These are phyloP conservation scores for Sanguinoderma infundibulare DNA, from an alignment of 1,284 basidiomycete species.

Conservation along the genomic window DNA sequence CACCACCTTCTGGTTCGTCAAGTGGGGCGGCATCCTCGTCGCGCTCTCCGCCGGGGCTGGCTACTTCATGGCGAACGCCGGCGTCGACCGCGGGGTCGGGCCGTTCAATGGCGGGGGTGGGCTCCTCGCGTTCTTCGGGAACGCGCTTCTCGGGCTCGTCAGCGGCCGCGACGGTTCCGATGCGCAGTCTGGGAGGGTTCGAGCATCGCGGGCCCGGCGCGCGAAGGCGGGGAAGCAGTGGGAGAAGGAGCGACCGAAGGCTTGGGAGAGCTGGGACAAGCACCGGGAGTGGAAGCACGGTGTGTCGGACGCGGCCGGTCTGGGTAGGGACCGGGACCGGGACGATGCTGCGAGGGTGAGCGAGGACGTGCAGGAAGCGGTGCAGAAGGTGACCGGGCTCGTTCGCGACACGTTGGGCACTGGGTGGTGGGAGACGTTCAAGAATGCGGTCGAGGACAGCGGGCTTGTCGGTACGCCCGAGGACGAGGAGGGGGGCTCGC, in stretches of 20 bases:
- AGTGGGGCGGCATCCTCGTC: conserved; percentile 71
- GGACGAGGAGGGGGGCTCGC: conserved; percentile 4
- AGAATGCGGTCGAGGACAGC: conserved; percentile 30
- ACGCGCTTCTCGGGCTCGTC: conserved; percentile 47
- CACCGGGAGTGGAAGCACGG: conserved; percentile 65
- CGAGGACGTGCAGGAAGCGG: conserved; percentile 44
- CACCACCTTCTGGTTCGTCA: conserved; percentile 67
- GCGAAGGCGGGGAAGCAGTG: conserved; percentile 20
- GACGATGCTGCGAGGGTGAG: conserved; percentile 31
- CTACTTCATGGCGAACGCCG: conserved; percentile 47
- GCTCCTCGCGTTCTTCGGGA: conserved; percentile 44
- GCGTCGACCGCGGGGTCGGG: conserved; percentile 36
- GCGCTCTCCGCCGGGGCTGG: conserved; percentile 53
- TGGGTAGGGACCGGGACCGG: too few relatives aligned
- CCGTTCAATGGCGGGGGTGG: conserved; percentile 34
- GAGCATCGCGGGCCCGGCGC: conserved; percentile 31
- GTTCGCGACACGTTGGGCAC: conserved; percentile 41
- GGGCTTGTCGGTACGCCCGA: conserved; percentile 14
- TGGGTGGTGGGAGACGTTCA: conserved; percentile 50
- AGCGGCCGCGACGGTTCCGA: conserved; percentile 39
- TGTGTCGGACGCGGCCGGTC: conserved; percentile 35
- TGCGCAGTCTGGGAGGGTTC: conserved; percentile 30
- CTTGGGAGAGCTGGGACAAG: conserved; percentile 69
- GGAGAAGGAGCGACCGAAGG: conserved; percentile 46
- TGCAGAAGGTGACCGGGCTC: conserved; percentile 48